Evolutionary conservation across 352 stramenopile genomes (phyloP).

Genomic region (Phytophthora chlamydospora): DNA sequence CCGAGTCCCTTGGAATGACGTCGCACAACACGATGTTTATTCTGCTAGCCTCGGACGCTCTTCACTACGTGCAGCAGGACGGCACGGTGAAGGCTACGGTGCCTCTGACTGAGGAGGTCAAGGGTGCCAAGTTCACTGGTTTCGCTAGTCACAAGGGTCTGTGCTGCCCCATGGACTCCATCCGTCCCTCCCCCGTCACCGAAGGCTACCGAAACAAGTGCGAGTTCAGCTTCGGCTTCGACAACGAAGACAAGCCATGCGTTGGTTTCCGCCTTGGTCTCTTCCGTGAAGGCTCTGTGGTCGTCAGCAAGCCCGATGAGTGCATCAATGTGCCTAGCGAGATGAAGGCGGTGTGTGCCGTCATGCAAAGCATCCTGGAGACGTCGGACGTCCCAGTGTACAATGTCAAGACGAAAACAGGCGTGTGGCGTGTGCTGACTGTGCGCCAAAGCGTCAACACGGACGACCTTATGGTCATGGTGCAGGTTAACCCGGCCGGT

Average conservation of each 20-base stretch:
- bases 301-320: slow-evolving; percentile 68
- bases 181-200: slow-evolving; percentile 81
- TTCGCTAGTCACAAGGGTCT: slow-evolving; percentile 86
- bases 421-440: slow-evolving; percentile 82
- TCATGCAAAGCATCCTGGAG: slow-evolving; percentile 70
- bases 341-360: slow-evolving; percentile 83
- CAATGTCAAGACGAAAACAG: slow-evolving; percentile 66
- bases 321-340: slow-evolving; percentile 80
- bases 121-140: slow-evolving; percentile 41
- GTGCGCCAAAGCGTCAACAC: slow-evolving; percentile 74
- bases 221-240: slow-evolving; percentile 95
- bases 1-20: slow-evolving; percentile 54
- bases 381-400: slow-evolving; percentile 70
- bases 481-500: slow-evolving; percentile 69
- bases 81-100: slow-evolving; percentile 44
- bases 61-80: slow-evolving; percentile 51
- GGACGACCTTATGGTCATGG: slow-evolving; percentile 76
- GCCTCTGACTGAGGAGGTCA: slow-evolving; percentile 28
- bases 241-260: slow-evolving; percentile 73
- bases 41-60: slow-evolving; percentile 47
- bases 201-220: slow-evolving; percentile 97
- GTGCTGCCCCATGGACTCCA: slow-evolving; percentile 87
- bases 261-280: slow-evolving; percentile 89
- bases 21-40: slow-evolving; percentile 84
- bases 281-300: slow-evolving; percentile 79